phyloP scores from a whole-genome alignment of 371 early-diverging fungal species.

The Thermomucor indicae-seudaticae region DNA sequence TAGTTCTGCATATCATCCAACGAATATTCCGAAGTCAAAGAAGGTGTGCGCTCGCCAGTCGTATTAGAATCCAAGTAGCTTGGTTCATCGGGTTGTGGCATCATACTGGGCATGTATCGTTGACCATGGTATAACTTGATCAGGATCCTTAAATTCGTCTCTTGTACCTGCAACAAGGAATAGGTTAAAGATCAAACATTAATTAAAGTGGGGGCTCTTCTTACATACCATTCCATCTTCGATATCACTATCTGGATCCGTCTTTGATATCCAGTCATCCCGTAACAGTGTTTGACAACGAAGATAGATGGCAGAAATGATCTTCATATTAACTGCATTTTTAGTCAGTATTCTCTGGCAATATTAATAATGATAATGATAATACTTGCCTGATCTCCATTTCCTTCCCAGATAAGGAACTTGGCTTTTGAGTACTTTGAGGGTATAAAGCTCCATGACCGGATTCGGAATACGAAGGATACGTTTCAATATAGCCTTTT shows the following conservation, averaged over 20 bases:
- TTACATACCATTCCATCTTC: constrained; percentile 74
- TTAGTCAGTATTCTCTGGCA: background rate
- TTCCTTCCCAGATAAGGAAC: constrained; percentile 76
- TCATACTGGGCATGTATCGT: constrained; percentile 47
- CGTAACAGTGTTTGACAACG: constrained; percentile 60
- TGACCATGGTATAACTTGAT: constrained; percentile 63
- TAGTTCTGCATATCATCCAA: constrained; percentile 53
- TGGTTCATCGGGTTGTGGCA: constrained; percentile 32
- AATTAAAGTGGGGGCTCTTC: background rate
- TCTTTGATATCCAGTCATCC: constrained; percentile 72
- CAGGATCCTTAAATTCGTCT: constrained; percentile 60
- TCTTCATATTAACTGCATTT: constrained; percentile 66
- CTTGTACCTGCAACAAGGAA: constrained; percentile 38
- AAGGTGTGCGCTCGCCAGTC: constrained; percentile 18
- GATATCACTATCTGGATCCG: constrained; percentile 62
- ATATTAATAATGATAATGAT: background rate
- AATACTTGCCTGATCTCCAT: constrained; percentile 62
- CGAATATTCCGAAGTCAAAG: constrained; percentile 28
- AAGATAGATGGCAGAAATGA: constrained; percentile 75
- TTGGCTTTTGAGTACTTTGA: constrained; percentile 79
- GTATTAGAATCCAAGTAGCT: constrained; percentile 1
- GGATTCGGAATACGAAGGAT: constrained; percentile 69
- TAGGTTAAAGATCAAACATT: background rate
- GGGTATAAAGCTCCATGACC: constrained; percentile 63
- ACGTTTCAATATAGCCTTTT: constrained; percentile 69